A percentile compares a stretch with the other conserved stretches of the same genome.
Evolutionary conservation across 345 rosid species (phyloP).

Genomic region (Sisymbrium altissimum): DNA sequence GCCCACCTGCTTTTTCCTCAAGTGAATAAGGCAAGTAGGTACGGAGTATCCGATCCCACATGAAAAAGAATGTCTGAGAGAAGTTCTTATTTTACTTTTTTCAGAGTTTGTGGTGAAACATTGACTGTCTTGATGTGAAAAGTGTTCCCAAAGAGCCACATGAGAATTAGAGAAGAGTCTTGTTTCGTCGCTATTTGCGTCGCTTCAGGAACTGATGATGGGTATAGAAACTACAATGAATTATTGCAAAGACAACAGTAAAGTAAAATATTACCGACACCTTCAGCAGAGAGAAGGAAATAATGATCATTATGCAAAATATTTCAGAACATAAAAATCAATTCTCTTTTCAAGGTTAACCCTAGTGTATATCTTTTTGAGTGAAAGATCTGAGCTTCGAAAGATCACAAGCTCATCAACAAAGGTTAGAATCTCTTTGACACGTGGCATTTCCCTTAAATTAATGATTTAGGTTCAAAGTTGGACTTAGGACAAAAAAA

Average conservation of each 20-base stretch:
- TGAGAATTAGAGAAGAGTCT: slow-evolving; percentile 5
- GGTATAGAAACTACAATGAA: not conserved
- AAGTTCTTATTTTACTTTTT: slow-evolving; percentile 47
- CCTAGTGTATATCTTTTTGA: too few species aligned
- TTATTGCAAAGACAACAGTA: not conserved
- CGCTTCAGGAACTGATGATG: not conserved
- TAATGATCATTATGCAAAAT: too few species aligned
- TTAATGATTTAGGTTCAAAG: too few species aligned
- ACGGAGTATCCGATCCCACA: slow-evolving; percentile 54
- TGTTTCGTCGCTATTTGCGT: not conserved
- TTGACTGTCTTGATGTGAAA: slow-evolving; percentile 21
- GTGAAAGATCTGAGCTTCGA: too few species aligned
- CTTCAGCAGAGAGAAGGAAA: too few species aligned
- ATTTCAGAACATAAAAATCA: too few species aligned
- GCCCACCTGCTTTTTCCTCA: slow-evolving; percentile 45
- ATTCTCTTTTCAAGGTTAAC: too few species aligned
- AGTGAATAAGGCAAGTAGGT: slow-evolving; percentile 58
- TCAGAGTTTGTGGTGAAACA: slow-evolving; percentile 59
- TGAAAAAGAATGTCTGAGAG: slow-evolving; percentile 55
- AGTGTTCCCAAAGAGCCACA: slow-evolving; percentile 25
- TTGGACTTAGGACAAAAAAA: too few species aligned
- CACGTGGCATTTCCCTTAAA: too few species aligned
- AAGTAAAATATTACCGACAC: too few species aligned
- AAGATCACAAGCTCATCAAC: too few species aligned
- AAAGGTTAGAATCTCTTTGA: too few species aligned